A percentile compares a stretch with the other conserved stretches of the same genome.
phyloP scores from a whole-genome alignment of 2,329 filamentous ascomycete species.

The Xylariaceae sp. region DNA sequence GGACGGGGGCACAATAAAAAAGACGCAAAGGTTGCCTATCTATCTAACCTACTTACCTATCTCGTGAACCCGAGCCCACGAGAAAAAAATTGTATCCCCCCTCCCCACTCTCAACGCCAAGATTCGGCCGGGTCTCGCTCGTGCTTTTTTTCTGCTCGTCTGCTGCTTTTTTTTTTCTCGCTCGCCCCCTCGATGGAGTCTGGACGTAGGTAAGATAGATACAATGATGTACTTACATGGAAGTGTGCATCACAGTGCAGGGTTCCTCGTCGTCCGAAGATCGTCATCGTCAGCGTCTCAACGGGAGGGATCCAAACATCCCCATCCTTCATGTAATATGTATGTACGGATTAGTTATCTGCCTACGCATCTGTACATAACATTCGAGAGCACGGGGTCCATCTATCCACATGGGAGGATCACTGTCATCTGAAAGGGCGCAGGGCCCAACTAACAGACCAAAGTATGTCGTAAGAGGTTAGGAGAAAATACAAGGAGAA shows the following conservation, averaged over 20 bases:
- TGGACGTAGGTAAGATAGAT: neutral
- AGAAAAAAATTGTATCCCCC: too few species aligned
- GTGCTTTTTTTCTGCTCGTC: neutral
- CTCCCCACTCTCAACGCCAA: neutral
- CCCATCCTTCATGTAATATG: neutral
- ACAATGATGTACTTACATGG: too few species aligned
- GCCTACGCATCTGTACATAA: too few species aligned
- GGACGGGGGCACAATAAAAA: neutral
- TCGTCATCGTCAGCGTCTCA: neutral
- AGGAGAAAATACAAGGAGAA: neutral
- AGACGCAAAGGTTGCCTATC: neutral
- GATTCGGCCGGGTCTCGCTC: neutral
- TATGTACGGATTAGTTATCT: too few species aligned
- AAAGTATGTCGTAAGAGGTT: neutral
- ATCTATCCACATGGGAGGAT: too few species aligned
- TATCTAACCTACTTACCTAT: neutral
- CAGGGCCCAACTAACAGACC: too few species aligned
- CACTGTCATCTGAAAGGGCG: too few species aligned
- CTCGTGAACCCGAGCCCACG: too few species aligned
- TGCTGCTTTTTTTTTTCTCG: neutral
- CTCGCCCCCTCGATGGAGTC: neutral
- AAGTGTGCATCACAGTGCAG: slow-evolving; percentile 3
- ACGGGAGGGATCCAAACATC: neutral
- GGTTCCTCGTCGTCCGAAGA: neutral
- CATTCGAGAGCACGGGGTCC: too few species aligned